Evolutionary conservation across 73 alveolate genomes (phyloP).

Genomic region (Blepharisma stoltei): DNA sequence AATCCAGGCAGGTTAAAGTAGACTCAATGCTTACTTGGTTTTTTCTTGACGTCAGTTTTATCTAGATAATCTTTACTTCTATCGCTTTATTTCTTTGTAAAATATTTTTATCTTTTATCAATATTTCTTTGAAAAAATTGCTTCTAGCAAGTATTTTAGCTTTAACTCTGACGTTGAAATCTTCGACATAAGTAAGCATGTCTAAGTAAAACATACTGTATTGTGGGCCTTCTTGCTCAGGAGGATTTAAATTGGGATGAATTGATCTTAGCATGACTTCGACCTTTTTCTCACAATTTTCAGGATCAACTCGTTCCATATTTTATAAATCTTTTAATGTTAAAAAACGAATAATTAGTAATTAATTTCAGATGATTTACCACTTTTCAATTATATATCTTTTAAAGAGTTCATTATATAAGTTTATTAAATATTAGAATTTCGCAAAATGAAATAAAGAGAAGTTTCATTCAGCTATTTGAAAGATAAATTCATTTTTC

Average conservation of each 20-base stretch:
- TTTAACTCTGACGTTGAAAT: background rate
- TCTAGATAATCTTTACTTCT: constrained; percentile 9
- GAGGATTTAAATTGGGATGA: background rate
- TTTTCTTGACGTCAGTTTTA: constrained; percentile 18
- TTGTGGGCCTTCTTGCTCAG: constrained; percentile 9
- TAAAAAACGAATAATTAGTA: no score
- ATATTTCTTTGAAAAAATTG: background rate
- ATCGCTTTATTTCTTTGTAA: background rate
- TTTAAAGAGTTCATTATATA: no score
- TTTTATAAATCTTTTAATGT: no score
- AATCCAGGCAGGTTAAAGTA: background rate
- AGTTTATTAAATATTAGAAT: no score
- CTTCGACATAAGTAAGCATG: constrained; percentile 1
- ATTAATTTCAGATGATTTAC: no score
- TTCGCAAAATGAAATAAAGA: no score
- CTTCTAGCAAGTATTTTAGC: background rate
- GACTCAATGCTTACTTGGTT: constrained; percentile 21
- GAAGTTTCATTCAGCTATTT: no score
- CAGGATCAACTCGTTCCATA: background rate
- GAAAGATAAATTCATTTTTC: no score
- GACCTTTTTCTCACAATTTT: constrained; percentile 9
- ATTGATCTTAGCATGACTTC: constrained; percentile 5
- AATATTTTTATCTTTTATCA: background rate
- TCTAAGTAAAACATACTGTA: background rate
- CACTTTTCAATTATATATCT: no score